These are phyloP conservation scores for Penicillium maclennaniae DNA, from an alignment of 495 filamentous ascomycete genomes.

Conservation along the genomic window DNA sequence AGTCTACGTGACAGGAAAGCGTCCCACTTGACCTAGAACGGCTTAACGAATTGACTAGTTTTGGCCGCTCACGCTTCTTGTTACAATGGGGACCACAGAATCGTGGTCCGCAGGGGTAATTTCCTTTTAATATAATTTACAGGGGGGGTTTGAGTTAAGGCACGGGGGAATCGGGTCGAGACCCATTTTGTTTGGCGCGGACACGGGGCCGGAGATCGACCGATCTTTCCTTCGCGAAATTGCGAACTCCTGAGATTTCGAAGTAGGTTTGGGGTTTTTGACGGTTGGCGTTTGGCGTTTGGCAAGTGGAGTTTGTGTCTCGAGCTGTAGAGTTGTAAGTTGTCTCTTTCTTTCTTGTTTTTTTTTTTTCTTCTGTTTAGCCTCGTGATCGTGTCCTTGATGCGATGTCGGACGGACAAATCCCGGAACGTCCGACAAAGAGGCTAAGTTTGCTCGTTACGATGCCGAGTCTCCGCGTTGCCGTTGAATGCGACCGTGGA, in stretches of 20 bases:
- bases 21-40: not conserved
- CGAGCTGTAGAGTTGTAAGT: no score
- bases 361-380: not conserved
- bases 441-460: not conserved
- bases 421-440: no score
- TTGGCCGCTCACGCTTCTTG: not conserved
- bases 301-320: no score
- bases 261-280: not conserved
- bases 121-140: not conserved
- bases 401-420: not conserved
- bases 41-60: no score
- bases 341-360: no score
- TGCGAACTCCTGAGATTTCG: not conserved
- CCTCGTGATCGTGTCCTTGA: not conserved
- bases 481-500: not conserved
- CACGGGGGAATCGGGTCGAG: not conserved
- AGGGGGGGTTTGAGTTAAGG: not conserved
- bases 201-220: not conserved
- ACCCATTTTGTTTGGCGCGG: not conserved
- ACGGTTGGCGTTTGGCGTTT: no score
- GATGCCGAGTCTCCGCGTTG: not conserved
- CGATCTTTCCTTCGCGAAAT: not conserved
- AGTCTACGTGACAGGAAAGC: not conserved
- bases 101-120: not conserved
- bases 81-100: no score